A percentile compares a stretch with the other conserved stretches of the same genome.
phyloP scores from a whole-genome alignment of 108 stramenopile genomes.

The Nitzschia sp. region DNA sequence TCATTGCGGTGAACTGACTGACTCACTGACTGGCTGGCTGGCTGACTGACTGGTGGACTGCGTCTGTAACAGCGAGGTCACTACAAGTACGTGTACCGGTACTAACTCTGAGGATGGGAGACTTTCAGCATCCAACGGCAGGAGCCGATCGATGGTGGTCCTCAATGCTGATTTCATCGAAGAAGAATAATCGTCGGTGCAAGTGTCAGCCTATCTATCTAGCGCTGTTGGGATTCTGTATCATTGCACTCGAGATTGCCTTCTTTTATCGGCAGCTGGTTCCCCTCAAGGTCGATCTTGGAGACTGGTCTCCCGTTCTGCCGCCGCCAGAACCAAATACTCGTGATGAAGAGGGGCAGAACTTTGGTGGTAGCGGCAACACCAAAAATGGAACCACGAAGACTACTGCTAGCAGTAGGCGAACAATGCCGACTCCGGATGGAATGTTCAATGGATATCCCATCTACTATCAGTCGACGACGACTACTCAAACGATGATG shows the following conservation, averaged over 20 bases:
- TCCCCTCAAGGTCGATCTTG: neutral
- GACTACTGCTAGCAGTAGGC: neutral
- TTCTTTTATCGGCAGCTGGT: neutral
- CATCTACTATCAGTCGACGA: conserved; percentile 16
- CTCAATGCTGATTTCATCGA: no score
- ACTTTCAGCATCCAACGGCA: no score
- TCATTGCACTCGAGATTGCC: neutral
- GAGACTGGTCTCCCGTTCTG: neutral
- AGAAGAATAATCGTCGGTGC: no score
- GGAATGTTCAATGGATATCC: conserved; percentile 44
- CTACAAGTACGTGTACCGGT: no score
- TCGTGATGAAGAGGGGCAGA: no score
- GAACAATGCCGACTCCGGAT: conserved; percentile 3
- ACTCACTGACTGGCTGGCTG: no score
- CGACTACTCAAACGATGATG: neutral
- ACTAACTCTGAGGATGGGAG: no score
- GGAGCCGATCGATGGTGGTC: no score
- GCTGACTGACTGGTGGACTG: no score
- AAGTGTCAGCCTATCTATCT: neutral
- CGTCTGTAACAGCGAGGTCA: no score
- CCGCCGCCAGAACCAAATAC: neutral
- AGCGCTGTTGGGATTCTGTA: conserved; percentile 44
- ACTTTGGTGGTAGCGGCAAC: no score
- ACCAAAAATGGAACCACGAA: neutral
- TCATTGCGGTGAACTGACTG: no score